Evolutionary conservation across 2,329 filamentous ascomycete species (phyloP), one percentile per base, ranked within the genome.

Genomic region (Drechslerella coelobrocha): DNA sequence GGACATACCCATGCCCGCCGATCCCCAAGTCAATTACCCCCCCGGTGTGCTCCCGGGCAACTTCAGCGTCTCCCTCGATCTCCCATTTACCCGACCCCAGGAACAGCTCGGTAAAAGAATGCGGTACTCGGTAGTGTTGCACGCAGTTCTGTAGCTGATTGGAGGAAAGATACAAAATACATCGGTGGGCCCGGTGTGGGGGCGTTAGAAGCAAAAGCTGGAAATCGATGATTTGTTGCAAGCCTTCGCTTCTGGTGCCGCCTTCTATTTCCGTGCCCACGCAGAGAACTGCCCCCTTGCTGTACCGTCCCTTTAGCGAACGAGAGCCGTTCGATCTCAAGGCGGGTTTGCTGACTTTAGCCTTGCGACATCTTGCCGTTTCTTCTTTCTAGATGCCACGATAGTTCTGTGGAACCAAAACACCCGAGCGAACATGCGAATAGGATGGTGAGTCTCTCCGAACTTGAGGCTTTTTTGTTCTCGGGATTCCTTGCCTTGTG

Each of bases 351-450:
- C 34, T 39, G 34, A 39, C 34, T 39, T 5, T 39, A n/a, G n/a
- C n/a, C n/a, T n/a, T n/a, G n/a, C n/a, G 24, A 27, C 37, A 31
- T 50, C 48, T 57, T 34, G 37, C 24, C 26, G 26, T 23, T 57
- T 52, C 41, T 27, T 26, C 12, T 41, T 51, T 56, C 50, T 57
- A 69, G 65, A 80, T 95, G 91, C 79, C 91, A 95, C 76, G 90
- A 94, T 69, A 48, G 50, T 27, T 62, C 57, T 57, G 85, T 87
- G 74, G 87, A 89, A 62, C 72, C 62, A 48, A 61, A 51, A 54
- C 91, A 95, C 79, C 81, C 84, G 6, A 88, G 90, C 73, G 91
- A 94, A 79, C 91, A 90, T 83, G 91, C 91, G 6, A 91, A 88
- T 76, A 83, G 90, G 52, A 94, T 94, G 89, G 68, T 72, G 59